Conservation (phyloP, 805 yeast genomes). For the Ogataea methylovora region DNA sequence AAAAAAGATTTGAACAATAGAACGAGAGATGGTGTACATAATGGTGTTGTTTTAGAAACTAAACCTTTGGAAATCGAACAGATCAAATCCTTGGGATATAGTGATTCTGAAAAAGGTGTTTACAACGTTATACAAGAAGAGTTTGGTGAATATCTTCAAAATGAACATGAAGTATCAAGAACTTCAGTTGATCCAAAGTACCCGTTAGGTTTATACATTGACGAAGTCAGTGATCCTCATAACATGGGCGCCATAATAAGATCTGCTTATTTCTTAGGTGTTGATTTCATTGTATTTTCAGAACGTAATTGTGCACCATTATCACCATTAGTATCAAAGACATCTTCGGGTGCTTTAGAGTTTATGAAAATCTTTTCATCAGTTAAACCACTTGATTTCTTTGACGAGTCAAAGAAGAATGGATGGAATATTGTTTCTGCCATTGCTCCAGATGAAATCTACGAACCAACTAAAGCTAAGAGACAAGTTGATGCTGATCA, state of each 20-base stretch:
- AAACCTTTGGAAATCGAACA: slow-evolving; percentile 37
- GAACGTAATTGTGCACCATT: slow-evolving; percentile 65
- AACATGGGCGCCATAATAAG: slow-evolving; percentile 79
- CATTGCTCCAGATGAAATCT: slow-evolving; percentile 31
- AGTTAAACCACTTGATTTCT: slow-evolving; percentile 52
- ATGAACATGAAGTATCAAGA: slow-evolving; percentile 1
- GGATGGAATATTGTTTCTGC: slow-evolving; percentile 75
- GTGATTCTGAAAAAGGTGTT: slow-evolving; percentile 8
- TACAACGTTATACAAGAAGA: slow-evolving; percentile 14
- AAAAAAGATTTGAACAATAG: slow-evolving; percentile 52
- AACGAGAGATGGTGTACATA: slow-evolving; percentile 68
- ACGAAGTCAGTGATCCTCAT: slow-evolving; percentile 80
- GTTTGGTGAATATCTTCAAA: slow-evolving; percentile 14
- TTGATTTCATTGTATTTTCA: slow-evolving; percentile 67
- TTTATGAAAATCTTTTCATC: slow-evolving; percentile 53
- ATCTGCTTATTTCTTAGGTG: slow-evolving; percentile 77
- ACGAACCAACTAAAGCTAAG: slow-evolving; percentile 20
- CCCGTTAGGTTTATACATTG: slow-evolving; percentile 72
- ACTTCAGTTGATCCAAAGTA: slow-evolving; percentile 15
- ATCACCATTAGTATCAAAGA: slow-evolving; percentile 71
- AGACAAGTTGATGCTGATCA: slow-evolving; percentile 31
- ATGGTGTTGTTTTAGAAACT: slow-evolving; percentile 69
- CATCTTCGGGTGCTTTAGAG: slow-evolving; percentile 83
- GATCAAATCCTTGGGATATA: slow-evolving; percentile 17
- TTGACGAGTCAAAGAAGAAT: slow-evolving; percentile 43